phyloP scores from a whole-genome alignment of 768 basidiomycete species.

The Trametes meyenii region DNA sequence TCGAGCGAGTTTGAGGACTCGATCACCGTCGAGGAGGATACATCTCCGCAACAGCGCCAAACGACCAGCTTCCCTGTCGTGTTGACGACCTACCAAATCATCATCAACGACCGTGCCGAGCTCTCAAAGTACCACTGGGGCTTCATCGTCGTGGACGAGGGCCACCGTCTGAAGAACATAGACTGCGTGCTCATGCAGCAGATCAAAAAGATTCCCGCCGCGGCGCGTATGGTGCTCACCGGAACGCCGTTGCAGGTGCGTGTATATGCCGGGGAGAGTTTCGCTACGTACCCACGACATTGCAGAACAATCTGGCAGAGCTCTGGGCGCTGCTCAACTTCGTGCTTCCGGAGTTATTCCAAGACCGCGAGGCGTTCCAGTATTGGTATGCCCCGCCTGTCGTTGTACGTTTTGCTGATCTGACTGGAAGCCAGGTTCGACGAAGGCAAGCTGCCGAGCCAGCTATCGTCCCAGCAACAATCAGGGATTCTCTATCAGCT shows the following conservation, averaged over 20 bases:
- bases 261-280: conserved; percentile 1
- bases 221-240: conserved; percentile 90
- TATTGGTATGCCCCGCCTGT: conserved; percentile 59
- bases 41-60: conserved; percentile 34
- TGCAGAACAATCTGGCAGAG: conserved; percentile 93
- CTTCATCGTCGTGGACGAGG: conserved; percentile 96
- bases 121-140: conserved; percentile 74
- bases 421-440: conserved; percentile 57
- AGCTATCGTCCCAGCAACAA: conserved; percentile 60
- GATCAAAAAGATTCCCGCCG: conserved; percentile 83
- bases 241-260: conserved; percentile 94
- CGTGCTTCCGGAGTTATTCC: conserved; percentile 91
- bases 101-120: conserved; percentile 78
- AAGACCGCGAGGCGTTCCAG: conserved; percentile 87
- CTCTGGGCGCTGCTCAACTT: conserved; percentile 96
- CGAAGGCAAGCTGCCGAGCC: conserved; percentile 61
- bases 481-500: conserved; percentile 73
- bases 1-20: conserved; percentile 22
- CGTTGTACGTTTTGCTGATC: conserved; percentile 32
- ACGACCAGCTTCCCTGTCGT: conserved; percentile 69
- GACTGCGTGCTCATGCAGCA: conserved; percentile 89
- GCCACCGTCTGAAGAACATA: conserved; percentile 93
- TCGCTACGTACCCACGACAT: conserved; percentile 4
- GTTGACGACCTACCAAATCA: conserved; percentile 91
- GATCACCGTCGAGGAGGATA: conserved; percentile 20